A percentile compares a stretch with the other conserved stretches of the same genome.
Conservation (phyloP, 1,139 yeast species). For the Kodamaea derodonti region DNA sequence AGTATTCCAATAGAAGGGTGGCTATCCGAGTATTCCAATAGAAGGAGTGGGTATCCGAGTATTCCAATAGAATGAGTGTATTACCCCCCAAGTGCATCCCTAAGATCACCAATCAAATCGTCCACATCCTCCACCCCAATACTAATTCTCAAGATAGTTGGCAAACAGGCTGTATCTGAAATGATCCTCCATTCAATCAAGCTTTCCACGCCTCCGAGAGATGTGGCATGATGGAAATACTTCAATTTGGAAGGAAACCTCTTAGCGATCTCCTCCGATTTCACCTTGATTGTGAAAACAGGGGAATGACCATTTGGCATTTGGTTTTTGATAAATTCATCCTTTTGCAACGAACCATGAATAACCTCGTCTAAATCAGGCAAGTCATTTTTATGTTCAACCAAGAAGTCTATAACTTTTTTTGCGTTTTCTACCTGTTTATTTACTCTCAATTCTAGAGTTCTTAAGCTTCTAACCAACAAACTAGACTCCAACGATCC, state of each 20-base stretch:
- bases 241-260: constrained; percentile 62
- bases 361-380: constrained; percentile 50
- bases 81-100: neutral
- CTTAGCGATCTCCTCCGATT: constrained; percentile 53
- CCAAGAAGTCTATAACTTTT: constrained; percentile 57
- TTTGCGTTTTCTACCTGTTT: constrained; percentile 65
- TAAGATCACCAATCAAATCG: constrained; percentile 61
- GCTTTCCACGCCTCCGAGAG: constrained; percentile 92
- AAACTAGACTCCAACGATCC: constrained; percentile 75
- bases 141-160: constrained; percentile 64
- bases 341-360: constrained; percentile 76
- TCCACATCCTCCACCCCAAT: constrained; percentile 74
- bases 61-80: too few species aligned
- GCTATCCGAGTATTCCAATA: too few species aligned
- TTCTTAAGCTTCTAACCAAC: constrained; percentile 72
- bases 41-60: too few species aligned
- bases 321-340: constrained; percentile 60
- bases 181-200: constrained; percentile 87
- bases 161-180: constrained; percentile 56
- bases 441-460: constrained; percentile 65
- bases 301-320: constrained; percentile 68
- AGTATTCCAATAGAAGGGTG: too few species aligned
- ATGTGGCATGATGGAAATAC: constrained; percentile 84
- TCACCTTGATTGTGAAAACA: constrained; percentile 64
- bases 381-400: constrained; percentile 42